Conservation (phyloP, 1,284 basidiomycete species). For the Fomitopsis betulina region DNA sequence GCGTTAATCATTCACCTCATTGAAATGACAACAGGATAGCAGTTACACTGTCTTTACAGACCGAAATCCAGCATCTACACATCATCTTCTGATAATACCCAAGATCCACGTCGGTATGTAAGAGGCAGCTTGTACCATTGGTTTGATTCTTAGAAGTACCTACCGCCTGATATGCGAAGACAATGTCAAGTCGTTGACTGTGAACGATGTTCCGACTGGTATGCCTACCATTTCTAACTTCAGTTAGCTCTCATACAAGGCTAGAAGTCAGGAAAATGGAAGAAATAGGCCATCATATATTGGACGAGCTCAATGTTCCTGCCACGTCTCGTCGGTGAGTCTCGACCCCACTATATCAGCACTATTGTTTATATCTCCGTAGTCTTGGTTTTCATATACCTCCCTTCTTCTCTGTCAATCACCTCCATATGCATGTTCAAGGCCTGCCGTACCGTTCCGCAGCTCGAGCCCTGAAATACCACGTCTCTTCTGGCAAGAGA, state of each 20-base stretch:
- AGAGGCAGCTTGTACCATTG: neutral
- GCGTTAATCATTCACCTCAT: neutral
- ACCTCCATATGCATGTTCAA: conserved; percentile 80
- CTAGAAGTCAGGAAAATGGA: conserved; percentile 15
- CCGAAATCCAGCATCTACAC: conserved; percentile 51
- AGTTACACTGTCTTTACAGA: conserved; percentile 62
- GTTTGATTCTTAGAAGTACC: neutral
- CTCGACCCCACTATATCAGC: neutral
- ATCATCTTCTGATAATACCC: conserved; percentile 67
- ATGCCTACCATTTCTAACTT: neutral
- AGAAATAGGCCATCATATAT: conserved; percentile 39
- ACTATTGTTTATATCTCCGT: too few relatives aligned
- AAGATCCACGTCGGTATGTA: conserved; percentile 52
- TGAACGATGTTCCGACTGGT: conserved; percentile 5
- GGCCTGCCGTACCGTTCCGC: conserved; percentile 58
- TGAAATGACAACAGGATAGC: conserved; percentile 39
- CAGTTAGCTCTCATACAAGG: conserved; percentile 6
- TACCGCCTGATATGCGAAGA: conserved; percentile 4
- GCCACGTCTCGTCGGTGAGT: conserved; percentile 40
- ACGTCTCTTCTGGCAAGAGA: conserved; percentile 36
- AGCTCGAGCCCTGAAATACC: conserved; percentile 52
- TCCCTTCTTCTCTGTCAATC: conserved; percentile 75
- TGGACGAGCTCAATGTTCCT: conserved; percentile 43
- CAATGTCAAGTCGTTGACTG: conserved; percentile 18
- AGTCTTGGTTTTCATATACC: conserved; percentile 82